These are phyloP conservation scores for Graphiopsis chlorocephala DNA, from an alignment of 2,329 filamentous ascomycete species.

Conservation along the genomic window DNA sequence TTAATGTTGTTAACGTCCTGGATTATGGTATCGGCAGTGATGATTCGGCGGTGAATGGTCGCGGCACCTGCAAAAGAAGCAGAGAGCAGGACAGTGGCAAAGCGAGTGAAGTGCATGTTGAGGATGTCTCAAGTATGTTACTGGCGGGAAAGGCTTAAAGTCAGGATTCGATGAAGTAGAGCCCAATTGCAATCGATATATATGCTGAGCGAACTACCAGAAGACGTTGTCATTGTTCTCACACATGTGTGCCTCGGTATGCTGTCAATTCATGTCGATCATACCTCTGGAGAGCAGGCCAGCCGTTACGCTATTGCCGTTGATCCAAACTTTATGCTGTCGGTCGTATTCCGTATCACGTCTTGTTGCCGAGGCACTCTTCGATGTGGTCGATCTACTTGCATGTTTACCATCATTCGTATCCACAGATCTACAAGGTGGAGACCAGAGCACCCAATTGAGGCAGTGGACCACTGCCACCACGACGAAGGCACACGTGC, in stretches of 20 bases:
- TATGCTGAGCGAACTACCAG: background rate
- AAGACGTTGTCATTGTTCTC: background rate
- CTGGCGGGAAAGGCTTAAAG: background rate
- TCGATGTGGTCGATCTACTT: background rate
- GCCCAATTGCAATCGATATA: background rate
- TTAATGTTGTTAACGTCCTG: conserved; percentile 24
- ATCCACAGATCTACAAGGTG: background rate
- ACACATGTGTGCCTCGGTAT: background rate
- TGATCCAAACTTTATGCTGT: background rate
- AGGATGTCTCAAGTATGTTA: background rate
- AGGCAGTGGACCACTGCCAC: background rate
- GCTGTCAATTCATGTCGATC: background rate
- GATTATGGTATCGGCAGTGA: conserved; percentile 34
- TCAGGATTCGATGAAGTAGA: background rate
- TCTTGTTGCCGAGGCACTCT: background rate
- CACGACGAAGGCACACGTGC: background rate
- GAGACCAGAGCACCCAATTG: background rate
- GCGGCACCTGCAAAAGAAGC: conserved; percentile 7
- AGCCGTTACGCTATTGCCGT: background rate
- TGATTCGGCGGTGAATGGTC: conserved; percentile 18
- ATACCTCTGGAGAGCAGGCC: background rate
- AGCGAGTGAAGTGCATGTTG: conserved; percentile 16
- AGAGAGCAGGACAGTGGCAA: conserved; percentile 6
- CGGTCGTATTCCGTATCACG: background rate
- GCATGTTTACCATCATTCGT: background rate